These are phyloP conservation scores for Gossypium laxum DNA, from an alignment of 441 rosid genomes.

Conservation along the genomic window DNA sequence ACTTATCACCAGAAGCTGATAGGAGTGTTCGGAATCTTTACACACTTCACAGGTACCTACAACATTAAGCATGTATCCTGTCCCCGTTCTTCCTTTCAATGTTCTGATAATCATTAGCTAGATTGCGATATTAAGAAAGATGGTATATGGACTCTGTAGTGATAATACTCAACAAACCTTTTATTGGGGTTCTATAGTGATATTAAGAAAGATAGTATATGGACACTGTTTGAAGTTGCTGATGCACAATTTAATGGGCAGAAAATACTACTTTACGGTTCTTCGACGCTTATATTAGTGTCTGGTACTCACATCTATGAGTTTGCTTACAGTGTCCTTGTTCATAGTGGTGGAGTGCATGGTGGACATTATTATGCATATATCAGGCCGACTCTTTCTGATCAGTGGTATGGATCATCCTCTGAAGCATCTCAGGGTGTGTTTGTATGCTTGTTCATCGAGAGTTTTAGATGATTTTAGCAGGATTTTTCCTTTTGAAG, in stretches of 20 bases:
- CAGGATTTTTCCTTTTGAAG: background rate
- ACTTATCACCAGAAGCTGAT: conserved; percentile 42
- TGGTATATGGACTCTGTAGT: background rate
- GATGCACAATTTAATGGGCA: conserved; percentile 1
- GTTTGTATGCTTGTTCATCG: background rate
- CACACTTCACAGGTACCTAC: conserved; percentile 42
- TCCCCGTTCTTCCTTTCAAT: background rate
- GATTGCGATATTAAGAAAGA: background rate
- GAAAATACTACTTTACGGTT: background rate
- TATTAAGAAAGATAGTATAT: background rate
- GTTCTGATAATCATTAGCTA: background rate
- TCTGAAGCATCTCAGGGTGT: background rate
- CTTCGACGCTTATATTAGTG: background rate
- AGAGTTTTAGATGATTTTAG: background rate
- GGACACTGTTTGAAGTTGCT: background rate
- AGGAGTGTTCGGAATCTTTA: conserved; percentile 44
- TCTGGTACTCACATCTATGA: background rate
- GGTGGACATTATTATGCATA: conserved; percentile 44
- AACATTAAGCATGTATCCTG: background rate
- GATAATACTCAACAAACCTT: too few relatives aligned
- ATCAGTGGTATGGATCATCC: conserved; percentile 31
- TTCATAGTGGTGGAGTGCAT: conserved; percentile 41
- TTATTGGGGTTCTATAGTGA: too few relatives aligned
- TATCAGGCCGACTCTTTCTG: conserved; percentile 39
- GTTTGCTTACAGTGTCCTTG: conserved; percentile 29